Evolutionary conservation across 2,329 filamentous ascomycete species (phyloP).

Genomic region (Nemania bipapillata): DNA sequence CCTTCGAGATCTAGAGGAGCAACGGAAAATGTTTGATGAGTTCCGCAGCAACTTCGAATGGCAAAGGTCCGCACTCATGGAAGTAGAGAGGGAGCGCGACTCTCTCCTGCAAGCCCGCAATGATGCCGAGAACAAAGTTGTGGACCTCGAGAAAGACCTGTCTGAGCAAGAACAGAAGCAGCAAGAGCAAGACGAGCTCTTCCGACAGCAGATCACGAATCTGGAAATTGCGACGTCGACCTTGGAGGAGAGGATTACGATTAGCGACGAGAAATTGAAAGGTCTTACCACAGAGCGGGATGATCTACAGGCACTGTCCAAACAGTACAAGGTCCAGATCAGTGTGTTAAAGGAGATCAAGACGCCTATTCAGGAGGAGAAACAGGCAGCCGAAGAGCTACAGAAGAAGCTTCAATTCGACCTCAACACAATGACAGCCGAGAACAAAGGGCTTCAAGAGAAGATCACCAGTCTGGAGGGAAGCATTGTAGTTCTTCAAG

Average conservation of each 20-base stretch:
- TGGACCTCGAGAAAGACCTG: conserved; percentile 44
- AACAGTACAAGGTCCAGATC: conserved; percentile 41
- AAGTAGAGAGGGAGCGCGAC: conserved; percentile 53
- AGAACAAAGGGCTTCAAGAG: conserved; percentile 46
- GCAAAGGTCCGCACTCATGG: conserved; percentile 47
- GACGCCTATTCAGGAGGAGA: conserved; percentile 31
- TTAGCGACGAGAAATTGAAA: conserved; percentile 47
- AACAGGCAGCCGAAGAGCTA: conserved; percentile 45
- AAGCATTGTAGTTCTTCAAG: conserved; percentile 46
- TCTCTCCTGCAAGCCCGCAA: conserved; percentile 46
- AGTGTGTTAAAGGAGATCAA: conserved; percentile 38
- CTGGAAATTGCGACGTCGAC: conserved; percentile 41
- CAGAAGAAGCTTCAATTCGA: conserved; percentile 47
- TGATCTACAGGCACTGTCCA: conserved; percentile 35
- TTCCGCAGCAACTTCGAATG: conserved; percentile 52
- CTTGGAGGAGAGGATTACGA: conserved; percentile 44
- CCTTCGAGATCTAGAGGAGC: conserved; percentile 51
- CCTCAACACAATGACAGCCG: conserved; percentile 44
- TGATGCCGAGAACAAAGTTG: conserved; percentile 44
- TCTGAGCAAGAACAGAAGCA: conserved; percentile 42
- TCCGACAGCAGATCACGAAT: conserved; percentile 44
- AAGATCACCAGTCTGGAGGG: conserved; percentile 48
- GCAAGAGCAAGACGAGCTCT: conserved; percentile 44
- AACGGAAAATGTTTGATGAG: conserved; percentile 53
- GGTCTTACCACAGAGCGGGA: conserved; percentile 44